Percentiles rank a stretch among this genome's conserved stretches.
Conservation (phyloP, 345 rosid species). For the Eucalyptus erythrocorys region DNA sequence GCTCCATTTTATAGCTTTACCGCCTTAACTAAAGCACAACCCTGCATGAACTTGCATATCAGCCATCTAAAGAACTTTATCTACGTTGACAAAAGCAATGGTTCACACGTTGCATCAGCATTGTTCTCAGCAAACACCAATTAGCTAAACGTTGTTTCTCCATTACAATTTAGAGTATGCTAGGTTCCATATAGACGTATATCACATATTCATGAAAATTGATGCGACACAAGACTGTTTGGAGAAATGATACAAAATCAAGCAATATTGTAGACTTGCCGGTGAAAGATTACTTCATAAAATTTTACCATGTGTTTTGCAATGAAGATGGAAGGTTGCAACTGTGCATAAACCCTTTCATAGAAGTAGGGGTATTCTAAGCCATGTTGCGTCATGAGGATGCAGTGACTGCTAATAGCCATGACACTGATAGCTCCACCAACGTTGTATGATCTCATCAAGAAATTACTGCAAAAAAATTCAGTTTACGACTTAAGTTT, state of each 20-base stretch:
- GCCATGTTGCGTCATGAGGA: slow-evolving; percentile 81
- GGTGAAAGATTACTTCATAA: slow-evolving; percentile 49
- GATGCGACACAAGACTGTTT: not conserved
- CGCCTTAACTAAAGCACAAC: not conserved
- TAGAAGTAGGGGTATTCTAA: slow-evolving; percentile 77
- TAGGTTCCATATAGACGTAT: not conserved
- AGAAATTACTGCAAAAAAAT: slow-evolving; percentile 62
- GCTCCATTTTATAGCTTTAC: not conserved
- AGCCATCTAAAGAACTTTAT: not conserved
- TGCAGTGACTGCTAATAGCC: slow-evolving; percentile 81
- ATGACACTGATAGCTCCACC: slow-evolving; percentile 94
- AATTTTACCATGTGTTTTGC: slow-evolving; percentile 77
- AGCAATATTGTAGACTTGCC: not conserved
- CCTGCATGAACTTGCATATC: not conserved
- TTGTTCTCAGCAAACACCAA: too few relatives aligned
- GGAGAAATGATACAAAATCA: not conserved
- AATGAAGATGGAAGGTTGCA: slow-evolving; percentile 70
- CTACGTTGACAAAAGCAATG: too few relatives aligned
- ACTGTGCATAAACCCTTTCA: slow-evolving; percentile 51
- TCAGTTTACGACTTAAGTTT: not conserved
- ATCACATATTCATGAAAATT: not conserved
- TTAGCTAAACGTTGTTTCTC: too few relatives aligned
- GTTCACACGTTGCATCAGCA: too few relatives aligned
- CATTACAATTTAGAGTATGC: too few relatives aligned
- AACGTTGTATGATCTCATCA: slow-evolving; percentile 73